Percentiles rank a stretch among this genome's conserved stretches.
phyloP scores from a whole-genome alignment of 306 rosid genomes.

The Corylus americana region DNA sequence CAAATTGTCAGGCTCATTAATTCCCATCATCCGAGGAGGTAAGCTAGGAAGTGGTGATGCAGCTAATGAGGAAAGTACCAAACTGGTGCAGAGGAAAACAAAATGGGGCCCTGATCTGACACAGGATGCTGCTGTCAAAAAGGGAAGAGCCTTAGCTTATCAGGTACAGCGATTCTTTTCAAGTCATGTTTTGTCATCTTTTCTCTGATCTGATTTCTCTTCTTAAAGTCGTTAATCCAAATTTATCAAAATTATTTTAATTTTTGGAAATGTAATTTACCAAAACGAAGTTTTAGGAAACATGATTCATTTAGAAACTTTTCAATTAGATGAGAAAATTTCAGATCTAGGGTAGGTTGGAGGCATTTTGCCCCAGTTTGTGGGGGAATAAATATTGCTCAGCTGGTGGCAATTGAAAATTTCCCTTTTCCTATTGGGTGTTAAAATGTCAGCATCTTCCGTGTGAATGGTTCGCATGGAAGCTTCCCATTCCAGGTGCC shows the following conservation, averaged over 20 bases:
- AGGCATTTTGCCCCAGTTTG: conserved; percentile 20
- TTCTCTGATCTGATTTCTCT: not conserved
- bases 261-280: not conserved
- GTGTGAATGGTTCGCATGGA: conserved; percentile 41
- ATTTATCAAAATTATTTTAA: conserved; percentile 14
- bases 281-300: not conserved
- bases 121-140: conserved; percentile 67
- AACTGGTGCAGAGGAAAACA: conserved; percentile 64
- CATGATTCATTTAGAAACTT: not conserved
- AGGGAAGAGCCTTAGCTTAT: conserved; percentile 76
- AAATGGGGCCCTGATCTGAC: conserved; percentile 86
- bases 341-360: not conserved
- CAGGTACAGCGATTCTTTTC: conserved; percentile 57
- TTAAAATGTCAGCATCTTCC: conserved; percentile 37
- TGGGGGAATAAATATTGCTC: conserved; percentile 30
- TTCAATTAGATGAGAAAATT: not conserved
- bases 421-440: conserved; percentile 37
- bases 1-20: conserved; percentile 82
- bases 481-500: conserved; percentile 49
- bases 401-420: conserved; percentile 33
- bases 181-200: conserved; percentile 14
- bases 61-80: conserved; percentile 51
- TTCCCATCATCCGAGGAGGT: conserved; percentile 68
- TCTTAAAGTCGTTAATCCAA: not conserved
- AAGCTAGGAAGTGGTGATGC: conserved; percentile 48